Evolutionary conservation across 129 eudicot species (phyloP).

Genomic region (Helianthus annuus): DNA sequence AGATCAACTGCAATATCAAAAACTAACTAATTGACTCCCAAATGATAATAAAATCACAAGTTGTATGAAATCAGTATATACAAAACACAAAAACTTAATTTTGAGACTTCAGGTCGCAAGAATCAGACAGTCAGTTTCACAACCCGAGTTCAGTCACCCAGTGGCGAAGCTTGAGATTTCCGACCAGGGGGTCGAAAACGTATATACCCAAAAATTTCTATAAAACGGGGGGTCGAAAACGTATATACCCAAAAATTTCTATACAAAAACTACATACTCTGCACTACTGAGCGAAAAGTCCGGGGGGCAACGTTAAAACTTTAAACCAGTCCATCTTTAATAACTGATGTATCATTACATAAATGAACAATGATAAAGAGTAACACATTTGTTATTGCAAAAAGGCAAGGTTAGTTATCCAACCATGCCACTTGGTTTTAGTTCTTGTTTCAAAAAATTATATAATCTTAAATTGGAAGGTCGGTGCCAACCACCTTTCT

Average conservation of each 20-base stretch:
- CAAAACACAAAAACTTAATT: background rate
- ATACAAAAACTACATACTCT: no score
- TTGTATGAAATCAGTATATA: background rate
- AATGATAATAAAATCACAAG: background rate
- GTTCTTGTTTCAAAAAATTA: background rate
- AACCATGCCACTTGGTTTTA: slow-evolving; percentile 8
- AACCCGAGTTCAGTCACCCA: background rate
- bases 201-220: no score
- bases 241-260: no score
- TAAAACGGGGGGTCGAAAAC: no score
- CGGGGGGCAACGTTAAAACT: background rate
- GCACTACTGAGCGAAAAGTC: no score
- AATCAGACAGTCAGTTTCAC: slow-evolving; percentile 2
- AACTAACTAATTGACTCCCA: background rate
- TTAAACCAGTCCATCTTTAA: slow-evolving; percentile 7
- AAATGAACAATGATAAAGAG: background rate
- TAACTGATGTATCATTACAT: slow-evolving; percentile 4
- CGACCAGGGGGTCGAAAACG: no score
- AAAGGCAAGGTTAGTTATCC: slow-evolving; percentile 11
- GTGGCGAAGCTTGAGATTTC: no score
- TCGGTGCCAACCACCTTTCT: no score
- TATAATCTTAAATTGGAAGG: no score
- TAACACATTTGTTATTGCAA: slow-evolving; percentile 4
- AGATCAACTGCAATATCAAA: background rate
- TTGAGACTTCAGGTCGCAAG: background rate